Percentiles rank a stretch among this genome's conserved stretches.
These are phyloP conservation scores for Xylaria sp. DNA, from an alignment of 2,329 filamentous ascomycete genomes.

Conservation along the genomic window DNA sequence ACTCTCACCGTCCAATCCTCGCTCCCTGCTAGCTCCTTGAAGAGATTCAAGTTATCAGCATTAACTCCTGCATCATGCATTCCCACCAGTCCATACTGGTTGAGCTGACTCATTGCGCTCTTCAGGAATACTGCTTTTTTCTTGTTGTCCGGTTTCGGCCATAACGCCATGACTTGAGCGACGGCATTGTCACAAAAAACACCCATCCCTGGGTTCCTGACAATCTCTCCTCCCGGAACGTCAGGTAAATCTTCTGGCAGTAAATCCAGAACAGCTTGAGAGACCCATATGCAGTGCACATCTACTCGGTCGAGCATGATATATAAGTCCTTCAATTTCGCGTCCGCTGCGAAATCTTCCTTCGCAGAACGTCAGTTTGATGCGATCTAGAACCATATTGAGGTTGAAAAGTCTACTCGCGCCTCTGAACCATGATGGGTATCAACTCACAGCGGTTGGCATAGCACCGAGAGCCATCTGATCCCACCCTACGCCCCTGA, in stretches of 20 bases:
- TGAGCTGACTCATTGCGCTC: slow-evolving; percentile 70
- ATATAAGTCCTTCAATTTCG: slow-evolving; percentile 64
- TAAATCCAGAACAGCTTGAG: slow-evolving; percentile 68
- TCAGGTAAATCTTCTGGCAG: slow-evolving; percentile 64
- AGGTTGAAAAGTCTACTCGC: background rate
- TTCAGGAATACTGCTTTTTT: slow-evolving; percentile 65
- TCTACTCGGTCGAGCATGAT: slow-evolving; percentile 77
- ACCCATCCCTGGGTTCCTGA: slow-evolving; percentile 69
- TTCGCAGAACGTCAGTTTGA: slow-evolving; percentile 44
- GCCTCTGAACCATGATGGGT: slow-evolving; percentile 30
- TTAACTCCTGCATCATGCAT: slow-evolving; percentile 74
- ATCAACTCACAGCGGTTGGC: slow-evolving; percentile 68
- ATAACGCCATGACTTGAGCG: slow-evolving; percentile 66
- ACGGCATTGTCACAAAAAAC: slow-evolving; percentile 81
- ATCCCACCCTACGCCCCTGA: slow-evolving; percentile 76
- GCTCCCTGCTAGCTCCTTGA: slow-evolving; percentile 59
- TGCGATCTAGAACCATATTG: slow-evolving; percentile 37
- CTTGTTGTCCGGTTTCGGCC: slow-evolving; percentile 65
- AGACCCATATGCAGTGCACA: slow-evolving; percentile 77
- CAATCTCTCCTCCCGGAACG: slow-evolving; percentile 71
- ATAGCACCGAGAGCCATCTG: slow-evolving; percentile 72
- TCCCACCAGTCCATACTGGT: slow-evolving; percentile 72
- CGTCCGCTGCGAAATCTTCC: slow-evolving; percentile 65
- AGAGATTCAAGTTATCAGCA: slow-evolving; percentile 64
- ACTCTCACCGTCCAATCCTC: slow-evolving; percentile 70